phyloP scores from a whole-genome alignment of 805 yeast species.

The Ogataea methylovora region DNA sequence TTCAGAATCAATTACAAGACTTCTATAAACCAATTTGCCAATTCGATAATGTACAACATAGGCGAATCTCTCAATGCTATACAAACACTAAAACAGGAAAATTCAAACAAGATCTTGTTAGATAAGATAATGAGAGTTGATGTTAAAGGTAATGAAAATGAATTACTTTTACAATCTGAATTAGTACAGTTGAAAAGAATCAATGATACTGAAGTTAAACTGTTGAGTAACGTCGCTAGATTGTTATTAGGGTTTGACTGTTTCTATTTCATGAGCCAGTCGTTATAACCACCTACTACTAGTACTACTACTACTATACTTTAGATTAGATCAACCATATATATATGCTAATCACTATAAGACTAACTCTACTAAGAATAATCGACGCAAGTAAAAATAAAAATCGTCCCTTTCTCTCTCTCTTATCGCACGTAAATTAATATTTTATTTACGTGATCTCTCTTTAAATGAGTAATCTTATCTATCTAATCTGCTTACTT shows the following conservation, averaged over 20 bases:
- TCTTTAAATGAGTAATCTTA: too few relatives aligned
- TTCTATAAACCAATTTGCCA: constrained; percentile 27
- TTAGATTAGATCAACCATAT: background rate
- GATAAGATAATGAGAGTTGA: constrained; percentile 86
- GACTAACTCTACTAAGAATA: too few relatives aligned
- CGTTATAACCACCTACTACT: background rate
- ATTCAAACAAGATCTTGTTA: constrained; percentile 56
- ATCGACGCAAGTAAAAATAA: too few relatives aligned
- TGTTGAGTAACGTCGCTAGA: constrained; percentile 48
- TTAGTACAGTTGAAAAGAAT: constrained; percentile 59
- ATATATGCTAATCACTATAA: too few relatives aligned
- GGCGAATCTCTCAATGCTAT: constrained; percentile 43
- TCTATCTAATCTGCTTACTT: too few relatives aligned
- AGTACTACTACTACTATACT: background rate
- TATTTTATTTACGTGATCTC: too few relatives aligned
- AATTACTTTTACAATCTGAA: constrained; percentile 68
- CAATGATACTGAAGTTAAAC: constrained; percentile 49
- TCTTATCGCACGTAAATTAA: too few relatives aligned
- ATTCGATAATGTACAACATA: constrained; percentile 44
- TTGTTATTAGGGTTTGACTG: constrained; percentile 50
- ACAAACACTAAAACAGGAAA: constrained; percentile 44
- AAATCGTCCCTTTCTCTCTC: too few relatives aligned
- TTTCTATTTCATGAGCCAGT: constrained; percentile 28
- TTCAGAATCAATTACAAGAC: constrained; percentile 47
- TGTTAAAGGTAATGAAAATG: constrained; percentile 75